Conservation (phyloP, 371 early-diverging fungal species). For the Funneliformis caledonium region DNA sequence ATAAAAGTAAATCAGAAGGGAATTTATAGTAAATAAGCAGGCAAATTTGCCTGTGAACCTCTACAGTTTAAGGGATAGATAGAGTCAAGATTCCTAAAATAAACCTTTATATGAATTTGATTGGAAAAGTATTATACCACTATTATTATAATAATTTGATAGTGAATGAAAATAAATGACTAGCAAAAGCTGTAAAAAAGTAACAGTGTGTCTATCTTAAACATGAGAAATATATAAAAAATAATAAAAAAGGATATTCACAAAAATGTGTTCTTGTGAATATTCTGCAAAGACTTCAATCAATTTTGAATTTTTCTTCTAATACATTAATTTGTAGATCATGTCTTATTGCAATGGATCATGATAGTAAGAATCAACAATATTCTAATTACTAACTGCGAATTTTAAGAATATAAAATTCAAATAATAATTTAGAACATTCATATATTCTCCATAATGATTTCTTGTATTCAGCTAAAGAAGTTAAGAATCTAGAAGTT, state of each 20-base stretch:
- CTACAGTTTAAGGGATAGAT: too few species aligned
- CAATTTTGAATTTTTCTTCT: neutral
- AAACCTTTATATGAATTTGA: neutral
- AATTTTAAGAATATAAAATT: neutral
- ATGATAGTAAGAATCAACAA: neutral
- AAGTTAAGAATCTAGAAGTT: constrained; percentile 19
- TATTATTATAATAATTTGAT: constrained; percentile 25
- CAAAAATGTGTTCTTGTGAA: neutral
- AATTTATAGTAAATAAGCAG: too few species aligned
- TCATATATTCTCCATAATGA: constrained; percentile 13
- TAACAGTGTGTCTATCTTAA: constrained; percentile 9
- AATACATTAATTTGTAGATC: neutral
- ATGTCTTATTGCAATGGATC: constrained; percentile 16
- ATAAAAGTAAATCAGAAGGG: too few species aligned
- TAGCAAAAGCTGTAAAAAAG: neutral
- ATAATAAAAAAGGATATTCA: neutral
- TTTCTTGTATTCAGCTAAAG: constrained; percentile 9
- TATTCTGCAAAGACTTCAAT: neutral
- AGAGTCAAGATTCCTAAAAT: too few species aligned
- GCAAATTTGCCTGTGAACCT: too few species aligned
- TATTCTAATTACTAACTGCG: neutral
- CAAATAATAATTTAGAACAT: neutral
- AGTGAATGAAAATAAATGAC: constrained; percentile 1
- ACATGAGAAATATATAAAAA: neutral
- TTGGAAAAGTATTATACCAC: constrained; percentile 2